phyloP scores from a whole-genome alignment of 306 rosid species.

The Vigna trinervia region DNA sequence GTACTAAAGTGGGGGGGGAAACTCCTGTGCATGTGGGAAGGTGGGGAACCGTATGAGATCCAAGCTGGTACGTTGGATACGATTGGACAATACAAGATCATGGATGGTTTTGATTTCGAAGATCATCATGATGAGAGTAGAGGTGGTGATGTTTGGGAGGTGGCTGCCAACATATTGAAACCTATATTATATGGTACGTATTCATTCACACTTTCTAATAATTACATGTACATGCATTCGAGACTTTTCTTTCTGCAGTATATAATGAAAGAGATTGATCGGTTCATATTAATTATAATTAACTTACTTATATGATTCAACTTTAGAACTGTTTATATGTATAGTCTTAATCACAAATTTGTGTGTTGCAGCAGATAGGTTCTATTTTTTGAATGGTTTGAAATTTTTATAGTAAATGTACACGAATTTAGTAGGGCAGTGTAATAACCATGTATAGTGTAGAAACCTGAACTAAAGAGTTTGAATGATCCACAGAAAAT shows the following conservation, averaged over 20 bases:
- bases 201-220: neutral
- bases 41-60: conserved; percentile 92
- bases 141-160: conserved; percentile 57
- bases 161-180: conserved; percentile 70
- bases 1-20: conserved; percentile 78
- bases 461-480: conserved; percentile 17
- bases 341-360: neutral
- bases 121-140: neutral
- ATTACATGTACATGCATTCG: neutral
- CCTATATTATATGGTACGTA: conserved; percentile 81
- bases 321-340: neutral
- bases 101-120: conserved; percentile 45
- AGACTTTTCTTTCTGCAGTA: neutral
- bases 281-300: neutral
- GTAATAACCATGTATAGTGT: neutral
- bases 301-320: neutral
- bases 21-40: conserved; percentile 91
- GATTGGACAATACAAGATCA: conserved; percentile 54
- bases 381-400: neutral
- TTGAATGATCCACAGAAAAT: neutral
- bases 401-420: neutral
- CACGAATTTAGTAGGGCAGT: neutral
- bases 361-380: neutral
- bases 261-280: neutral
- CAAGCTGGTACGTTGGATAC: conserved; percentile 70